Conservation (phyloP, 2,329 filamentous ascomycete genomes). For the Phoma sp. region DNA sequence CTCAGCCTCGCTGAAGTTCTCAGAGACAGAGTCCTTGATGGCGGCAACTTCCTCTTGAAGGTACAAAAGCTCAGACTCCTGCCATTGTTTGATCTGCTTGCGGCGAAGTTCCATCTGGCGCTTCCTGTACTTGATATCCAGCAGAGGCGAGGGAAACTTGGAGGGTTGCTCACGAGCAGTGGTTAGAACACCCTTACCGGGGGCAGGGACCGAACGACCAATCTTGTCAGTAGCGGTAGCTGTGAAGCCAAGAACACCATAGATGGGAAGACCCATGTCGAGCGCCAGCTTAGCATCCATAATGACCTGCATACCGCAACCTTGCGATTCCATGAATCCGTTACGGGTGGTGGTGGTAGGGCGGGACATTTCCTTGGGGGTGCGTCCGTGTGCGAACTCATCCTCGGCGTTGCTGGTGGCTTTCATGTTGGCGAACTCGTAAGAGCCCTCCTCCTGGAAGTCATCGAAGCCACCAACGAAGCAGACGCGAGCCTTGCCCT, state of each 20-base stretch:
- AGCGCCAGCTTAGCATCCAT: constrained; percentile 96
- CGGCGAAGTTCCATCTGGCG: constrained; percentile 93
- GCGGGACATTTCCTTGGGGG: constrained; percentile 95
- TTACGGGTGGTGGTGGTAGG: constrained; percentile 96
- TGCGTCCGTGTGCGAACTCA: constrained; percentile 93
- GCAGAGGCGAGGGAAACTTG: constrained; percentile 92
- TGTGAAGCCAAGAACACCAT: constrained; percentile 91
- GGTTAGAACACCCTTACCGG: constrained; percentile 94
- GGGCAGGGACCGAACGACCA: constrained; percentile 93
- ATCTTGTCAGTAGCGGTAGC: constrained; percentile 99
- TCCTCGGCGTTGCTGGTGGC: constrained; percentile 98
- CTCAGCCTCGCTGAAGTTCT: constrained; percentile 77
- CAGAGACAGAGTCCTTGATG: constrained; percentile 73
- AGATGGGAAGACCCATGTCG: constrained; percentile 98
- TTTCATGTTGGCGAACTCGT: constrained; percentile 99
- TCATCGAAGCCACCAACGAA: constrained; percentile 99
- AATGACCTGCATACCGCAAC: constrained; percentile 96
- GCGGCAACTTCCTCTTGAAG: constrained; percentile 90
- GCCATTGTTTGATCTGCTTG: constrained; percentile 94
- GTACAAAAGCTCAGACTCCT: constrained; percentile 92
- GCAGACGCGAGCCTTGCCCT: constrained; percentile 96
- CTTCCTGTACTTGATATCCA: constrained; percentile 97
- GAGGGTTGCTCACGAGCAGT: constrained; percentile 88
- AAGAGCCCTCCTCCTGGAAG: constrained; percentile 98
- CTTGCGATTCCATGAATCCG: constrained; percentile 99